Base-by-base conservation (phyloP, 768 basidiomycete genomes). In the Candolleomyces aberdarensis region DNA sequence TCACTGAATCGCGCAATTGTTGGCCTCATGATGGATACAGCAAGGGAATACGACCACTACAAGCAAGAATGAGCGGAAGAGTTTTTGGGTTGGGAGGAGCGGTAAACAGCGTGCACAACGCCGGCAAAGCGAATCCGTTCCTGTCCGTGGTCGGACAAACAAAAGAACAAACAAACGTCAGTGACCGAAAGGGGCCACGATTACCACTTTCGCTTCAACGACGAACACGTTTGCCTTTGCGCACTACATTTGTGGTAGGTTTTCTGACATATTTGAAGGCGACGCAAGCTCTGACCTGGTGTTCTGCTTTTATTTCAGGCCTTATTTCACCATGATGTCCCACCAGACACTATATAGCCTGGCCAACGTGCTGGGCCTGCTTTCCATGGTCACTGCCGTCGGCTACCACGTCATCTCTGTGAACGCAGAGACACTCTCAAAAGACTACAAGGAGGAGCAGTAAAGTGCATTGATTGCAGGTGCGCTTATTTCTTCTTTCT, bases 351-450 rank as follows among this genome's bases (percentile, higher is more conserved):
- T 96, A 40, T 91, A 92, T 74, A 81, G 83, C 58, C 81, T 96
- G 57, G 89, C 93, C 61, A 95, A 94, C 74, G 78, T 85, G 31
- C 85, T 96, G 17, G 95, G 95, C 41, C 79, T 87, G 41, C 78
- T 92, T 56, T 91, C 96, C 31, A 94, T 98, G 88, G 68, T 93
- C 65, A 87, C 91, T 5, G 89, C 95, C 58, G 88, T 98, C 57
- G 83, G 85, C 51, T 97, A 96, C 74, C 96, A 98, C 76, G 85
- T 96, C 67, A 78, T 98, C 55, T 88, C 92, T 39, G 92, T 96
- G 62, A 96, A 96, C 67, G 85, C 86, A 20, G 22, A 61, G 48
- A 15, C 22, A 2, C 10, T 61, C 36, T 51, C 54, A 22, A 56
- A 61, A 41, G 60, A 57, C 47, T 51, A 56, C 40, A 20, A 40